Base-by-base conservation (phyloP, 257 asterid genomes). In the Plectranthus barbatus region DNA sequence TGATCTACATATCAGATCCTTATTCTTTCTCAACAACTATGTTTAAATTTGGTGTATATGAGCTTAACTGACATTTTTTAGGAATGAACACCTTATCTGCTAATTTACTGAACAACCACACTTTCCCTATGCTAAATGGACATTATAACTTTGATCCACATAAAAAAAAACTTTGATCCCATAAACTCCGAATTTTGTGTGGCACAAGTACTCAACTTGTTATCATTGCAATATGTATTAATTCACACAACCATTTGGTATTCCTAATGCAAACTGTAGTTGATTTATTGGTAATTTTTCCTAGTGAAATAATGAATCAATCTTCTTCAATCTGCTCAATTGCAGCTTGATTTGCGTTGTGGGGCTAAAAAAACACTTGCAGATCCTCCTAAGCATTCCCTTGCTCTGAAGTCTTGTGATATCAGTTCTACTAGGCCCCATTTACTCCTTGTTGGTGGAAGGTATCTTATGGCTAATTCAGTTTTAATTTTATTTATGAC, bases 361-460 rank as follows among this genome's bases (percentile, higher is more conserved):
- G 99, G 99, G 74, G 86, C 88, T 58, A 93, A 86, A 78, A 87
- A 76, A 68, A 81, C 97, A 54, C 77, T 93, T 69, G 74, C 83
- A 46, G 97, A 93, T 70, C 94, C 94, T 61, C 97, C 99, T 5
- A 87, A 80, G 78, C 94, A 84, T 54, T 56, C 81, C 56, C 94
- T 93, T 73, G 76, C 74, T 40, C 77, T 93, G 81, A 90, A 93
- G 76, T 93, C 99, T 40, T 93, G 94, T 73, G 97, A 87, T 73
- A 82, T 93, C 77, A 90, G 96, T 73, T 53, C 84, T 18, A 84
- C 89, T 18, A 93, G 97, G 76, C 99, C 99, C 29, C 95, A 93
- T 79, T 74, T 93, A 76, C 96, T 93, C 74, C 91, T 93, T 70
- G 96, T 93, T 77, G 97, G 99, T 52, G 99, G 99, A 75, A 85